Evolutionary conservation across 768 basidiomycete genomes (phyloP).

Genomic region (Suillus weaverae): DNA sequence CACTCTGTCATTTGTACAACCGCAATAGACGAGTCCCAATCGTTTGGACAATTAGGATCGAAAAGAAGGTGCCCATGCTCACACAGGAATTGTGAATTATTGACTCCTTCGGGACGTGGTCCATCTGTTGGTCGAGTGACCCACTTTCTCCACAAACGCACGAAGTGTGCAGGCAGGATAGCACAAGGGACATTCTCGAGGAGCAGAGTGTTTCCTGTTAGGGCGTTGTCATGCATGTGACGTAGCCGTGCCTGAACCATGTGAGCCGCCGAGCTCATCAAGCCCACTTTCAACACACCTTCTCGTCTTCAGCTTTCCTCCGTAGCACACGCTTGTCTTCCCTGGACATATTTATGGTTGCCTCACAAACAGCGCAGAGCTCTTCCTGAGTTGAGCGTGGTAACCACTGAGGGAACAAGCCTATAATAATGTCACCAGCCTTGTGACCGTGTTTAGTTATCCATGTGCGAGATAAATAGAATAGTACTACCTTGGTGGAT

Average conservation of each 20-base stretch:
- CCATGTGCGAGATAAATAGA: neutral
- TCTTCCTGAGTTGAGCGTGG: slow-evolving; percentile 52
- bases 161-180: slow-evolving; percentile 60
- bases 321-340: slow-evolving; percentile 64
- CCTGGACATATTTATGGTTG: slow-evolving; percentile 50
- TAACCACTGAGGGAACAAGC: slow-evolving; percentile 65
- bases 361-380: slow-evolving; percentile 65
- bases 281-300: slow-evolving; percentile 43
- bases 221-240: slow-evolving; percentile 57
- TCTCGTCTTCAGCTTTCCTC: slow-evolving; percentile 75
- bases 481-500: slow-evolving; percentile 50
- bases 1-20: slow-evolving; percentile 66
- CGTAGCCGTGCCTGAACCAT: slow-evolving; percentile 56
- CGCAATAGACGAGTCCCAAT: slow-evolving; percentile 55
- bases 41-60: slow-evolving; percentile 62
- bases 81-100: slow-evolving; percentile 67
- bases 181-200: slow-evolving; percentile 54
- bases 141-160: slow-evolving; percentile 73
- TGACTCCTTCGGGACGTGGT: slow-evolving; percentile 58
- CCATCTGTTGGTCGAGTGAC: slow-evolving; percentile 52
- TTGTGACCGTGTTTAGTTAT: slow-evolving; percentile 28
- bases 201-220: slow-evolving; percentile 45
- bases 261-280: slow-evolving; percentile 7
- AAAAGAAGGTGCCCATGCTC: slow-evolving; percentile 61
- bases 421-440: slow-evolving; percentile 57